Evolutionary conservation across 305 asterid genomes (phyloP).

Genomic region (Lippia alba): DNA sequence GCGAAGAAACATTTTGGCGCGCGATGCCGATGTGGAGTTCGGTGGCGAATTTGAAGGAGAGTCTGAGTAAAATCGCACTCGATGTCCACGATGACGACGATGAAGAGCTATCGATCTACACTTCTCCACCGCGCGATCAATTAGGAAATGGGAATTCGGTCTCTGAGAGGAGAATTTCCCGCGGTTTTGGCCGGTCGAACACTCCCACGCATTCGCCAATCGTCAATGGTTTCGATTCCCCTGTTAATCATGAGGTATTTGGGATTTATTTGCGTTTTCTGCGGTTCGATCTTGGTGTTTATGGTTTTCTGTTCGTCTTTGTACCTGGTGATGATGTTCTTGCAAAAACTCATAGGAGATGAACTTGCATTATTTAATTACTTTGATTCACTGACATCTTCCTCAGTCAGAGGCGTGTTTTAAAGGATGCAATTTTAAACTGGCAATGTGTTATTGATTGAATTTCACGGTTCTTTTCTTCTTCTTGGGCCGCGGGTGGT

Average conservation of each 20-base stretch:
- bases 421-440: not conserved
- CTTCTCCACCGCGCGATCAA: slow-evolving; percentile 62
- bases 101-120: slow-evolving; percentile 58
- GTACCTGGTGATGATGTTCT: not conserved
- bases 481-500: too few species aligned
- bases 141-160: slow-evolving; percentile 47
- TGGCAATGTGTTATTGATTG: not conserved
- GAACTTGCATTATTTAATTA: slow-evolving; percentile 17
- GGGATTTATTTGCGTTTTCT: slow-evolving; percentile 7
- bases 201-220: slow-evolving; percentile 66
- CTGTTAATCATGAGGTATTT: slow-evolving; percentile 58
- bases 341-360: slow-evolving; percentile 2
- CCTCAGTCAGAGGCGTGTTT: slow-evolving; percentile 2
- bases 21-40: slow-evolving; percentile 87
- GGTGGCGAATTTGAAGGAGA: slow-evolving; percentile 87
- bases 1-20: slow-evolving; percentile 39
- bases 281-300: slow-evolving; percentile 24
- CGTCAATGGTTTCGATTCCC: slow-evolving; percentile 72
- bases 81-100: slow-evolving; percentile 84
- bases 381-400: slow-evolving; percentile 23
- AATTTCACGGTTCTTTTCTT: not conserved
- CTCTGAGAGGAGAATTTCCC: slow-evolving; percentile 66
- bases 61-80: slow-evolving; percentile 81
- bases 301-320: not conserved
- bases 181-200: slow-evolving; percentile 51